A percentile compares a stretch with the other conserved stretches of the same genome.
phyloP scores from a whole-genome alignment of 2,329 filamentous ascomycete genomes.

The Macrophomina tecta region DNA sequence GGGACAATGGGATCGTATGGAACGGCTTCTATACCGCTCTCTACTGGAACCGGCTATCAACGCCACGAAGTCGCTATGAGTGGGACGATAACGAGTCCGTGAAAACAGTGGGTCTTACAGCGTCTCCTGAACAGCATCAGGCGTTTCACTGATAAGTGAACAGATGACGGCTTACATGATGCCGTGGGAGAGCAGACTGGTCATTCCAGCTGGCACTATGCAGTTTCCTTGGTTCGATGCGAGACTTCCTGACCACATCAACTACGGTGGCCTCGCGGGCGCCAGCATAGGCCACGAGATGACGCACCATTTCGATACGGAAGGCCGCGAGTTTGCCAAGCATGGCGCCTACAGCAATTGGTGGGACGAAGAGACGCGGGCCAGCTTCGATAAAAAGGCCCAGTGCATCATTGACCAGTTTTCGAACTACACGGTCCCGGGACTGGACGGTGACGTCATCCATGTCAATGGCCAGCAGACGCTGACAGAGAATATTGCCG shows the following conservation, averaged over 20 bases:
- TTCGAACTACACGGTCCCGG: slow-evolving; percentile 63
- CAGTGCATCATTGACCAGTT: slow-evolving; percentile 75
- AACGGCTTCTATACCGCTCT: slow-evolving; percentile 53
- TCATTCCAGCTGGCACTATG: slow-evolving; percentile 73
- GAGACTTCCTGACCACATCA: slow-evolving; percentile 67
- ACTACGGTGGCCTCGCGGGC: slow-evolving; percentile 71
- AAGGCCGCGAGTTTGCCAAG: slow-evolving; percentile 68
- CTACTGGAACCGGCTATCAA: slow-evolving; percentile 65
- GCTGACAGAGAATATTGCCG: slow-evolving; percentile 73
- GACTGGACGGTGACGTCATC: slow-evolving; percentile 61
- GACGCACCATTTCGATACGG: slow-evolving; percentile 72
- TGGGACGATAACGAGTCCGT: slow-evolving; percentile 59
- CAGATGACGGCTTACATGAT: slow-evolving; percentile 68
- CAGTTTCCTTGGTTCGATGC: slow-evolving; percentile 71
- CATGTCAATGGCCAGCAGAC: slow-evolving; percentile 69
- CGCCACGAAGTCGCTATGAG: slow-evolving; percentile 64
- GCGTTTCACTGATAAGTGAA: neutral
- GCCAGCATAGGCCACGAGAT: slow-evolving; percentile 72
- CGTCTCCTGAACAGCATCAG: slow-evolving; percentile 51
- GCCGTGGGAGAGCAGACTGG: slow-evolving; percentile 67
- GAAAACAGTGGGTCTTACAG: slow-evolving; percentile 29
- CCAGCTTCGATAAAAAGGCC: slow-evolving; percentile 63
- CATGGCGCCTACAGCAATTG: slow-evolving; percentile 69
- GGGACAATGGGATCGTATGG: slow-evolving; percentile 54
- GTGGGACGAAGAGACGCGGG: slow-evolving; percentile 68